Evolutionary conservation across 192 early-diverging fungal species (phyloP), one percentile per base, ranked within the genome.

Genomic region (Backusella parvicylindrica): DNA sequence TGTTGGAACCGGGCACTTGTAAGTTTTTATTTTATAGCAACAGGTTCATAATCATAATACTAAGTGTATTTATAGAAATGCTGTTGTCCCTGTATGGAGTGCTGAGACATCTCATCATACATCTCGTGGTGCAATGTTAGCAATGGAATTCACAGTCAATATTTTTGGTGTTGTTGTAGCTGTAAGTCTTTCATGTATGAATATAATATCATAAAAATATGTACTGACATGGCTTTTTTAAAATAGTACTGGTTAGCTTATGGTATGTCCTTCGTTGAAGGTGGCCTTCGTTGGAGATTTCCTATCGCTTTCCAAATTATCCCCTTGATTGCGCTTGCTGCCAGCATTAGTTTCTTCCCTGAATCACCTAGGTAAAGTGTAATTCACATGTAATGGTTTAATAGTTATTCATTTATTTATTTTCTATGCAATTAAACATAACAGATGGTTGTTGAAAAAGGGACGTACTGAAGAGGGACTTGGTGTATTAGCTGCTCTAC

Each of bases 81-180:
- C 78, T 31, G 47, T 79, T 71, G 78, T 79, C 7, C 78, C 78
- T 6, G 74, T 79, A 23, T 79, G 78, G 78, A 71, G 68, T 70
- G 78, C 78, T 28, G 78, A 79, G 53, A 75, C 63, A 4, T 79
- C 78, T 32, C 68, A 71, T 75, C 78, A 79, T 30, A 79, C 37
- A 12, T 71, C 78, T 26, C 67, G 78, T 35, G 78, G 78, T 21
- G 47, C 40, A 43, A 70, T 79, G 53, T 31, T 79, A 9, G 73
- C 73, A 28, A 75, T 79, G 47, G 78, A 79, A 71, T 79, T 79
- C 31, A 75, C 73, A 0, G 36, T 75, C 26, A 79, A 79, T 37
- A 79, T 79, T 15, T 79, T 79, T 43, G 77, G 77, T 74, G 73
- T 79, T 15, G 72, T 74, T 16, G 35, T 79, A 56, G 77, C 77